Percentiles rank a stretch among this genome's conserved stretches.
These are phyloP conservation scores for Trichoderma gracile DNA, from an alignment of 2,329 filamentous ascomycete genomes.

Conservation along the genomic window DNA sequence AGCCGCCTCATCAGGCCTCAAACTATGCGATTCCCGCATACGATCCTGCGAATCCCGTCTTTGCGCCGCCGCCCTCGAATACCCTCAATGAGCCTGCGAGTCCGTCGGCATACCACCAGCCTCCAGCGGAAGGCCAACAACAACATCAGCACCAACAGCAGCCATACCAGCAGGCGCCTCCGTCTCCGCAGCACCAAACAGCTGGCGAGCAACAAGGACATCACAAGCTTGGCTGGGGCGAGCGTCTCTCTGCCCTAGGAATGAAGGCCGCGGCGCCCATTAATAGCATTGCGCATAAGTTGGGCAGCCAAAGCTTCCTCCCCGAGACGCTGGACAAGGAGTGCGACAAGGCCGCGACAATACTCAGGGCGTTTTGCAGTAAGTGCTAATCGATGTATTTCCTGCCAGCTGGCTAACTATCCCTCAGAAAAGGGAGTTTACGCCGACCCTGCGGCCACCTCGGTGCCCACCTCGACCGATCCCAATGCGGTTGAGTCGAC, in stretches of 20 bases:
- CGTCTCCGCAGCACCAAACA: neutral
- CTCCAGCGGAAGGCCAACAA: slow-evolving; percentile 1
- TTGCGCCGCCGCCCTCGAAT: slow-evolving; percentile 35
- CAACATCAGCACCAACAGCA: slow-evolving; percentile 22
- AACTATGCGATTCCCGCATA: slow-evolving; percentile 37
- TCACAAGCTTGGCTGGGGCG: slow-evolving; percentile 34
- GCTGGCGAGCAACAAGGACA: slow-evolving; percentile 9
- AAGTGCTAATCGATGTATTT: slow-evolving; percentile 36
- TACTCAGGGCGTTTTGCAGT: slow-evolving; percentile 85
- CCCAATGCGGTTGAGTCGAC: slow-evolving; percentile 36
- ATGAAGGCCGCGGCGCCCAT: slow-evolving; percentile 66
- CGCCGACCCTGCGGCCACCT: slow-evolving; percentile 39
- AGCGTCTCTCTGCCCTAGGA: slow-evolving; percentile 37
- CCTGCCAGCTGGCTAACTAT: neutral
- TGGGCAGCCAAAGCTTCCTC: slow-evolving; percentile 84
- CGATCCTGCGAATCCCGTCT: slow-evolving; percentile 36
- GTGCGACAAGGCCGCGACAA: slow-evolving; percentile 85
- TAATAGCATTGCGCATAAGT: slow-evolving; percentile 77
- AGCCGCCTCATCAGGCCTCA: slow-evolving; percentile 9
- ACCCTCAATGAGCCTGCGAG: slow-evolving; percentile 4
- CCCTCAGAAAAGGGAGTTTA: slow-evolving; percentile 54
- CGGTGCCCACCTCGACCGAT: slow-evolving; percentile 37
- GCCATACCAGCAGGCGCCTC: neutral
- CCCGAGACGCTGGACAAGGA: slow-evolving; percentile 85
- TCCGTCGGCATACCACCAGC: slow-evolving; percentile 2